Conservation (phyloP, 2,329 filamentous ascomycete species). For the Ascochyta fabae region DNA sequence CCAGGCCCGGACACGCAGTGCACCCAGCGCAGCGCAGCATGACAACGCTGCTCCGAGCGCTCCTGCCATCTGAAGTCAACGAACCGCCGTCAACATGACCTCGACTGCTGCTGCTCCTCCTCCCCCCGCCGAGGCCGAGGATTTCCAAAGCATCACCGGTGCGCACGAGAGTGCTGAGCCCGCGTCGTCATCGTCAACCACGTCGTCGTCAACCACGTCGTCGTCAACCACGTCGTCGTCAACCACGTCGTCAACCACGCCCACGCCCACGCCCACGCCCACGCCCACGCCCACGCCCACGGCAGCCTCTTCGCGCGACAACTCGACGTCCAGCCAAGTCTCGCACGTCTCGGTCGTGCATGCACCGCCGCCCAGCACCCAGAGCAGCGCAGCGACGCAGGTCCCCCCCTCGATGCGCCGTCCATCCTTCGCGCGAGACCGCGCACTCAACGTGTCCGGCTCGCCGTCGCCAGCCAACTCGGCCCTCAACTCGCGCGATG, state of each 20-base stretch:
- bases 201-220: slow-evolving; percentile 13
- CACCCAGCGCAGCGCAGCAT: slow-evolving; percentile 36
- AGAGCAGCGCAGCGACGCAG: slow-evolving; percentile 21
- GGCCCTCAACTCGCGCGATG: slow-evolving; percentile 56
- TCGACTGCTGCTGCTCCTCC: slow-evolving; percentile 10
- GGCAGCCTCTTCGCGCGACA: slow-evolving; percentile 11
- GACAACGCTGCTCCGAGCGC: slow-evolving; percentile 31
- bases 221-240: too few species aligned
- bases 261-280: slow-evolving; percentile 5
- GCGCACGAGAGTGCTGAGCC: slow-evolving; percentile 48
- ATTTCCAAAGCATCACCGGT: slow-evolving; percentile 48
- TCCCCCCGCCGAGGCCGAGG: slow-evolving; percentile 16
- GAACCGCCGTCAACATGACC: slow-evolving; percentile 39
- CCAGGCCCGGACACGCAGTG: slow-evolving; percentile 25
- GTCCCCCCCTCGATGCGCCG: slow-evolving; percentile 22
- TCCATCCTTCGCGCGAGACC: slow-evolving; percentile 35
- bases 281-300: slow-evolving; percentile 15
- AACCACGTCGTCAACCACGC: too few species aligned
- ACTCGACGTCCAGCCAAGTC: slow-evolving; percentile 12
- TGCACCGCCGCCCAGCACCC: slow-evolving; percentile 16
- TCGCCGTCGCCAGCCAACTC: slow-evolving; percentile 51
- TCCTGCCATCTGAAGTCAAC: slow-evolving; percentile 32
- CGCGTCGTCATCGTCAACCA: slow-evolving; percentile 25
- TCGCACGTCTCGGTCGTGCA: slow-evolving; percentile 14
- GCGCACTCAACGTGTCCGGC: slow-evolving; percentile 40